Conservation (phyloP, 1,139 yeast species). For the Geotrichum cucujoidarum region DNA sequence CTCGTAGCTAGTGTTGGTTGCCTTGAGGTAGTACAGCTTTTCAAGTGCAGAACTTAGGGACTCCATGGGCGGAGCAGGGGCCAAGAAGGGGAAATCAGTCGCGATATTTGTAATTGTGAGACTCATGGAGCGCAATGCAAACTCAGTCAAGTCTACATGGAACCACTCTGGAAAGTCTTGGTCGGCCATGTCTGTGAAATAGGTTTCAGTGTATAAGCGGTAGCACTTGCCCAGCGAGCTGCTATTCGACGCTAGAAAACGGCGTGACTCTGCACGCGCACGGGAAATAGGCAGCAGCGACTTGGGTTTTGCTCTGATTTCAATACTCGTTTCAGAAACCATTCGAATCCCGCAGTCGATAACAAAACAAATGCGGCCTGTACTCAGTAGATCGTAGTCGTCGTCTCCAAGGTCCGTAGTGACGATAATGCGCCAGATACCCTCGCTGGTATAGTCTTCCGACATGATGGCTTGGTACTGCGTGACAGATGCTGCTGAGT, state of each 20-base stretch:
- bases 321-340: slow-evolving; percentile 6
- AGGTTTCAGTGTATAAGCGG: slow-evolving; percentile 81
- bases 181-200: slow-evolving; percentile 69
- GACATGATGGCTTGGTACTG: slow-evolving; percentile 14
- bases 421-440: slow-evolving; percentile 73
- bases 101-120: slow-evolving; percentile 82
- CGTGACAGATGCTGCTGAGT: slow-evolving; percentile 6
- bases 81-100: slow-evolving; percentile 75
- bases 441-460: slow-evolving; percentile 54
- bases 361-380: slow-evolving; percentile 11
- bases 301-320: slow-evolving; percentile 6
- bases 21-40: slow-evolving; percentile 53
- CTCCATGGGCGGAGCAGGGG: slow-evolving; percentile 64
- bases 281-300: slow-evolving; percentile 23
- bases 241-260: slow-evolving; percentile 50
- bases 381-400: slow-evolving; percentile 12
- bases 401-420: slow-evolving; percentile 76
- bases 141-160: slow-evolving; percentile 70
- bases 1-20: slow-evolving; percentile 75
- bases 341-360: slow-evolving; percentile 16
- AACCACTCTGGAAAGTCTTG: slow-evolving; percentile 79
- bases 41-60: slow-evolving; percentile 11
- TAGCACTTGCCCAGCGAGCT: slow-evolving; percentile 65
- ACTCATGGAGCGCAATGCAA: slow-evolving; percentile 74
- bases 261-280: slow-evolving; percentile 23